These are phyloP conservation scores for Rhodocollybia butyracea DNA, from an alignment of 768 basidiomycete species.

Conservation along the genomic window DNA sequence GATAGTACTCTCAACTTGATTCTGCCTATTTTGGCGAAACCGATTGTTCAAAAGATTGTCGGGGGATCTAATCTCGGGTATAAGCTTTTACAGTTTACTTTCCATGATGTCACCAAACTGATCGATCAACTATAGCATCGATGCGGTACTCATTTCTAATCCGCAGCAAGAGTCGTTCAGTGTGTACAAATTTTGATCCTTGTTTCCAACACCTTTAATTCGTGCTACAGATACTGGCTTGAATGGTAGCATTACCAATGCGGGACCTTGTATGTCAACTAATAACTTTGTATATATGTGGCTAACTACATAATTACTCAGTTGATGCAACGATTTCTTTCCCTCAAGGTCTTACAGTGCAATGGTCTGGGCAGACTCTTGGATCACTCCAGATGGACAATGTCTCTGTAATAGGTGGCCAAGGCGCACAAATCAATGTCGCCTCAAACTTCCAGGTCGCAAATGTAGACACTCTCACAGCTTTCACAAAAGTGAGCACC, in stretches of 20 bases:
- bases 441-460: slow-evolving; percentile 57
- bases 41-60: slow-evolving; percentile 74
- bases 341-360: slow-evolving; percentile 54
- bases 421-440: slow-evolving; percentile 57
- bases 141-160: slow-evolving; percentile 58
- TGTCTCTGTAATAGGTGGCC: slow-evolving; percentile 55
- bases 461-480: slow-evolving; percentile 52
- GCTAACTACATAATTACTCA: slow-evolving; percentile 16
- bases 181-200: slow-evolving; percentile 21
- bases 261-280: slow-evolving; percentile 62
- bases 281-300: neutral
- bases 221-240: slow-evolving; percentile 40
- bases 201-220: neutral
- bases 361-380: slow-evolving; percentile 55
- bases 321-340: slow-evolving; percentile 72
- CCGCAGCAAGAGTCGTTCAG: slow-evolving; percentile 57
- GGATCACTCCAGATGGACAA: slow-evolving; percentile 61
- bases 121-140: slow-evolving; percentile 35
- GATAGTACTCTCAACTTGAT: slow-evolving; percentile 61
- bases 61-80: slow-evolving; percentile 54
- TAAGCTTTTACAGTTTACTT: slow-evolving; percentile 9
- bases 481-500: slow-evolving; percentile 55
- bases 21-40: slow-evolving; percentile 65
- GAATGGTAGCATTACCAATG: slow-evolving; percentile 61
- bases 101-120: neutral